These are phyloP conservation scores for Dendrostoma leiphaemia DNA, from an alignment of 2,329 filamentous ascomycete genomes.

Conservation along the genomic window DNA sequence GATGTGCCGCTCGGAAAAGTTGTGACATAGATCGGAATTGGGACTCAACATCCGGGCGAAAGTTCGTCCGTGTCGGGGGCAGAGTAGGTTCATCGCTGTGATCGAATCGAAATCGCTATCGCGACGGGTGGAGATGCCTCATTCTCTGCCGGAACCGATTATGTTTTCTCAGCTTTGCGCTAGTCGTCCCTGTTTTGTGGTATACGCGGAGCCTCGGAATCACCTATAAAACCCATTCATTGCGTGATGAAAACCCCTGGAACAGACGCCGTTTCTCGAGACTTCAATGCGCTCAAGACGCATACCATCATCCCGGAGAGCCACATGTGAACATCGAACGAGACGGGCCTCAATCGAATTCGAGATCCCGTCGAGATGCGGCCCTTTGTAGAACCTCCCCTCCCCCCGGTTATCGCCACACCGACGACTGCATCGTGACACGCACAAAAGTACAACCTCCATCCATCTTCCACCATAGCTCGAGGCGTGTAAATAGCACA, in stretches of 20 bases:
- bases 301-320: no score
- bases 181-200: slow-evolving; percentile 10
- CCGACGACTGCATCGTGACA: neutral
- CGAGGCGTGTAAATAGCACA: slow-evolving; percentile 16
- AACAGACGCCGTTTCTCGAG: neutral
- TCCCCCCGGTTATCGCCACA: neutral
- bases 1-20: neutral
- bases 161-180: slow-evolving; percentile 3
- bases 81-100: neutral
- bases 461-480: slow-evolving; percentile 6
- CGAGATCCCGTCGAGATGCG: neutral
- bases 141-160: slow-evolving; percentile 7
- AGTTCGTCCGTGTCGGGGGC: no score
- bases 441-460: slow-evolving; percentile 15
- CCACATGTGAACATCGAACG: no score
- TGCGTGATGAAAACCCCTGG: slow-evolving; percentile 5
- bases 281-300: neutral
- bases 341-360: slow-evolving; percentile 1
- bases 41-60: no score
- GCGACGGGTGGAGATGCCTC: slow-evolving; percentile 11
- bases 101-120: neutral
- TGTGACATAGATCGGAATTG: no score
- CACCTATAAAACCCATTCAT: slow-evolving; percentile 13
- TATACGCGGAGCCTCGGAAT: slow-evolving; percentile 19
- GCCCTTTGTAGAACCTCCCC: no score